Conservation (phyloP, 371 early-diverging fungal genomes). For the Mortierella sp. region DNA sequence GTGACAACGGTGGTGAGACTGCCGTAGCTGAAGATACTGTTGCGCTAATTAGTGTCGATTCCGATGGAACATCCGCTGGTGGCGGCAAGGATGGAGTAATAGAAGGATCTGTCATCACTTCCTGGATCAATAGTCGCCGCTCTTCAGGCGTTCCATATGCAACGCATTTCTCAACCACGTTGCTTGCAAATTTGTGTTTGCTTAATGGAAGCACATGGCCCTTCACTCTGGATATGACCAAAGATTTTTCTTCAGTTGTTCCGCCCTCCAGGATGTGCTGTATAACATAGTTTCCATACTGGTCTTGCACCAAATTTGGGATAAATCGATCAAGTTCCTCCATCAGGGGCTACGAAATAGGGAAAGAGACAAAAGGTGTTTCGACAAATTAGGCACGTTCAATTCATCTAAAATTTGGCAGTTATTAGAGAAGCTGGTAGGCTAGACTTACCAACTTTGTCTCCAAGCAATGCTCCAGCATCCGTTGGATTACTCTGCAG, state of each 20-base stretch:
- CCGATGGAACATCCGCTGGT: too few species aligned
- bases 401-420: too few species aligned
- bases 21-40: too few species aligned
- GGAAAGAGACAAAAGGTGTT: background rate
- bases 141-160: conserved; percentile 43
- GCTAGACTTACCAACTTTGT: conserved; percentile 68
- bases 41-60: too few species aligned
- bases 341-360: conserved; percentile 70
- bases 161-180: conserved; percentile 73
- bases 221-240: conserved; percentile 89
- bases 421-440: background rate
- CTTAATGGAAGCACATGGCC: conserved; percentile 87
- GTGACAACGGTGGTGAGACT: conserved; percentile 31
- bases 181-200: conserved; percentile 99
- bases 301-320: conserved; percentile 92
- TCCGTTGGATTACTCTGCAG: conserved; percentile 98
- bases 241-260: conserved; percentile 77
- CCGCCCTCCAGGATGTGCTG: conserved; percentile 98
- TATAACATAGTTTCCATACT: conserved; percentile 99
- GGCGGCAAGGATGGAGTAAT: conserved; percentile 53
- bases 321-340: conserved; percentile 91
- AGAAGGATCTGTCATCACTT: conserved; percentile 65
- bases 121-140: conserved; percentile 76
- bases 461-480: conserved; percentile 96
- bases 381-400: too few species aligned